Conservation (phyloP, 495 filamentous ascomycete genomes). For the Penicillium soppii region DNA sequence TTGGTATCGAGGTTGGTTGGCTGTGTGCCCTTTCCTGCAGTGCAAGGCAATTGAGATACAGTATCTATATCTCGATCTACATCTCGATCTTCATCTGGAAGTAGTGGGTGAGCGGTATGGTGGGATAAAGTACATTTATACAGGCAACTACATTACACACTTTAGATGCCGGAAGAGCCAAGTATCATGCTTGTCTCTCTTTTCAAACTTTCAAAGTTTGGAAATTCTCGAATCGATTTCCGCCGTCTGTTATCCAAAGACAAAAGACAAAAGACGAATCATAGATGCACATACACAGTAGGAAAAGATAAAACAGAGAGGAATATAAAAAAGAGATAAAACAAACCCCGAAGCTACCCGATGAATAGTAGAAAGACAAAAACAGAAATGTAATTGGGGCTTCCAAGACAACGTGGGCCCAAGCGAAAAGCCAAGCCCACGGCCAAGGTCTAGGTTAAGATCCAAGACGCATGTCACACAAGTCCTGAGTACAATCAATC, state of each 20-base stretch:
- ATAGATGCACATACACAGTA: slow-evolving; percentile 16
- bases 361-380: slow-evolving; percentile 9
- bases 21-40: not conserved
- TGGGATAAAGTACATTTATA: no score
- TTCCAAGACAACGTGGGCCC: not conserved
- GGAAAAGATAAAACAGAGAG: not conserved
- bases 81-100: no score
- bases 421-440: not conserved
- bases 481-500: slow-evolving; percentile 23
- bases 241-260: slow-evolving; percentile 18
- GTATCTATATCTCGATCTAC: no score
- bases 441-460: not conserved
- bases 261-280: slow-evolving; percentile 6
- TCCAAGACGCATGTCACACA: slow-evolving; percentile 21
- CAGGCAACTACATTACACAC: no score
- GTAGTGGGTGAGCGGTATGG: no score
- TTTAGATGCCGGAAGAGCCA: no score
- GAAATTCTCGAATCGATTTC: slow-evolving; percentile 4
- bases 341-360: slow-evolving; percentile 16
- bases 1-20: no score
- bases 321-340: not conserved
- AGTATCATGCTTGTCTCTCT: no score
- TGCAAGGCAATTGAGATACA: no score
- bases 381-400: slow-evolving; percentile 3
- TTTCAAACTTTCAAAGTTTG: not conserved